Percentiles rank a stretch among this genome's conserved stretches.
These are phyloP conservation scores for Globisporangium lucens DNA, from an alignment of 352 stramenopile genomes.

Conservation along the genomic window DNA sequence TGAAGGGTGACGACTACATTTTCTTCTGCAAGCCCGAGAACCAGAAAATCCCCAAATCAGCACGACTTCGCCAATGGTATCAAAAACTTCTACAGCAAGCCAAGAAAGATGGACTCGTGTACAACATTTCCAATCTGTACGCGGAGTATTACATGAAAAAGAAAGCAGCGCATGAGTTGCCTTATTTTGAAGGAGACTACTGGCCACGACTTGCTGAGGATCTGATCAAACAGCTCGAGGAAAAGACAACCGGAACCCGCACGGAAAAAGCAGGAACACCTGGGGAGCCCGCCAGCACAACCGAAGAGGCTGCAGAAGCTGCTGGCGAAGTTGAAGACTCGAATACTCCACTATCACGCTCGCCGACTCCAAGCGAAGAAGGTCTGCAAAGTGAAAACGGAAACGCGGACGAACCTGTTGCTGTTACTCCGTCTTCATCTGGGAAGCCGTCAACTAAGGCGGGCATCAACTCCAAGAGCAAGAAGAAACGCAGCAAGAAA, in stretches of 20 bases:
- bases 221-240: constrained; percentile 97
- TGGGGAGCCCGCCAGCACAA: constrained; percentile 1
- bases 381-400: constrained; percentile 30
- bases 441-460: constrained; percentile 23
- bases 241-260: constrained; percentile 69
- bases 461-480: constrained; percentile 40
- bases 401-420: constrained; percentile 5
- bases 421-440: constrained; percentile 15
- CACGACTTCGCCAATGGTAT: constrained; percentile 84
- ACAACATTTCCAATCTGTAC: constrained; percentile 83
- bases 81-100: constrained; percentile 78
- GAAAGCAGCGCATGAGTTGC: constrained; percentile 87
- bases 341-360: constrained; percentile 44
- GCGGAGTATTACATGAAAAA: constrained; percentile 88
- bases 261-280: constrained; percentile 22
- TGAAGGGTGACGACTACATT: constrained; percentile 89
- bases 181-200: constrained; percentile 99
- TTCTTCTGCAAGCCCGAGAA: constrained; percentile 91
- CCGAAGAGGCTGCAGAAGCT: constrained; percentile 18
- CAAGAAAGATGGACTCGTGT: constrained; percentile 77
- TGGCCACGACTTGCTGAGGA: constrained; percentile 98
- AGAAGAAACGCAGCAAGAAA: constrained; percentile 82
- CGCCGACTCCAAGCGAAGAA: constrained; percentile 45
- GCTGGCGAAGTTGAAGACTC: constrained; percentile 23
- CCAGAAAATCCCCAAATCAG: constrained; percentile 88